phyloP scores from a whole-genome alignment of 2,329 filamentous ascomycete species.

The Hymenoscyphus repandus region DNA sequence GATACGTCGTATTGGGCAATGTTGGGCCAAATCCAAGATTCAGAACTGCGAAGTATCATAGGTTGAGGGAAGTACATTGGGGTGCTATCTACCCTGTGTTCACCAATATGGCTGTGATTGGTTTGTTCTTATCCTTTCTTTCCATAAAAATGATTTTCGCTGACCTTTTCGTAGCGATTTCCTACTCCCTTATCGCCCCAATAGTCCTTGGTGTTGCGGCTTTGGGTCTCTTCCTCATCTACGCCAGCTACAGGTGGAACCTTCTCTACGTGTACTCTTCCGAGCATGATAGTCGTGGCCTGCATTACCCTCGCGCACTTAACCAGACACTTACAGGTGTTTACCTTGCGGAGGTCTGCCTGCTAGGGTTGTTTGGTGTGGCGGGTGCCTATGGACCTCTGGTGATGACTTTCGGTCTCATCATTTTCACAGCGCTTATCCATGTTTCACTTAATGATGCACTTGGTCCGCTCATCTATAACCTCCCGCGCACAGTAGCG shows the following conservation, averaged over 20 bases:
- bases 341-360: slow-evolving; percentile 56
- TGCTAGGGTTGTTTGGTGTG: slow-evolving; percentile 60
- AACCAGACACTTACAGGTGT: slow-evolving; percentile 59
- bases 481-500: slow-evolving; percentile 28
- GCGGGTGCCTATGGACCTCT: slow-evolving; percentile 47
- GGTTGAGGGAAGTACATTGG: slow-evolving; percentile 49
- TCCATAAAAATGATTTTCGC: not conserved
- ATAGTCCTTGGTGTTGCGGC: slow-evolving; percentile 60
- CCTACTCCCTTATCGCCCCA: slow-evolving; percentile 61
- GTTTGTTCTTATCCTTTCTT: slow-evolving; percentile 33
- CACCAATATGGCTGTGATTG: slow-evolving; percentile 48
- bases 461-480: slow-evolving; percentile 26
- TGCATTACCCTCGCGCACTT: slow-evolving; percentile 57
- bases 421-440: slow-evolving; percentile 50
- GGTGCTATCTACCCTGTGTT: slow-evolving; percentile 54
- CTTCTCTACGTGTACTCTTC: slow-evolving; percentile 58
- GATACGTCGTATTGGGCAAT: slow-evolving; percentile 51
- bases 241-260: slow-evolving; percentile 61
- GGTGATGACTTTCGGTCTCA: slow-evolving; percentile 51
- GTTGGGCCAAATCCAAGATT: slow-evolving; percentile 57
- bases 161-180: slow-evolving; percentile 44
- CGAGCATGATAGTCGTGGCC: slow-evolving; percentile 59
- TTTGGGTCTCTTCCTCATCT: slow-evolving; percentile 58
- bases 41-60: slow-evolving; percentile 52
- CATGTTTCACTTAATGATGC: slow-evolving; percentile 38